These are phyloP conservation scores for Arthrobotrys pseudoclavata DNA, from an alignment of 2,329 filamentous ascomycete species.

Conservation along the genomic window DNA sequence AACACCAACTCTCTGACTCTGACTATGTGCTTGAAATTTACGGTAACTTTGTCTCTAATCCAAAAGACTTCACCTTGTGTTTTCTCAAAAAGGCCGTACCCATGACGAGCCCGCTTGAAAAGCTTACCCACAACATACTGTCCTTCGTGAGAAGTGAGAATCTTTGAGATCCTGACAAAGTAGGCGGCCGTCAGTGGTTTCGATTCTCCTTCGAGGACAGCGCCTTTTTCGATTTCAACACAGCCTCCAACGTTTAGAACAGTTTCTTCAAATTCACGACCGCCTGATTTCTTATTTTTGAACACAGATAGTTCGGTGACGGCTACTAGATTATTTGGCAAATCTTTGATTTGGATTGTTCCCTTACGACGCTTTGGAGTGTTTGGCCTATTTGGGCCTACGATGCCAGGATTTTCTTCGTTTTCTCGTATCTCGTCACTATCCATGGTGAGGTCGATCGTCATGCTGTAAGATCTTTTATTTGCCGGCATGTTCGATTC, in stretches of 20 bases:
- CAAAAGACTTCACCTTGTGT: conserved; percentile 29
- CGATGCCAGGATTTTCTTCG: not conserved
- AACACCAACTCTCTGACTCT: conserved; percentile 32
- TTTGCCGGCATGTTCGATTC: not conserved
- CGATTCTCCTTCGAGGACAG: conserved; percentile 16
- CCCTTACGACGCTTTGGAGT: conserved; percentile 13
- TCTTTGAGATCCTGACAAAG: conserved; percentile 34
- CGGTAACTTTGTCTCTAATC: conserved; percentile 29
- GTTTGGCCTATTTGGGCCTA: not conserved
- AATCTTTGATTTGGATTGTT: not conserved
- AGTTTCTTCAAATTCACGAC: conserved; percentile 18
- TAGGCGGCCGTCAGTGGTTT: conserved; percentile 1
- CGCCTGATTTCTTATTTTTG: not conserved
- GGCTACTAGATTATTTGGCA: conserved; percentile 12
- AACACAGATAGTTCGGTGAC: conserved; percentile 29
- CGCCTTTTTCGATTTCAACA: conserved; percentile 26
- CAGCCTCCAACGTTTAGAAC: conserved; percentile 26
- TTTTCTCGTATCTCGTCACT: not conserved
- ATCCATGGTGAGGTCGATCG: not conserved
- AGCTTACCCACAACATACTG: conserved; percentile 39
- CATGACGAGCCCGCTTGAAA: conserved; percentile 37
- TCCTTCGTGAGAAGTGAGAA: conserved; percentile 24
- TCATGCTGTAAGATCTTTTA: not conserved
- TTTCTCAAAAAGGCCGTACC: conserved; percentile 40
- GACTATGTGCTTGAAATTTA: conserved; percentile 1